Percentiles rank a stretch among this genome's conserved stretches.
Evolutionary conservation across 2,329 filamentous ascomycete genomes (phyloP).

Genomic region (Aspergillus aculeatinus): DNA sequence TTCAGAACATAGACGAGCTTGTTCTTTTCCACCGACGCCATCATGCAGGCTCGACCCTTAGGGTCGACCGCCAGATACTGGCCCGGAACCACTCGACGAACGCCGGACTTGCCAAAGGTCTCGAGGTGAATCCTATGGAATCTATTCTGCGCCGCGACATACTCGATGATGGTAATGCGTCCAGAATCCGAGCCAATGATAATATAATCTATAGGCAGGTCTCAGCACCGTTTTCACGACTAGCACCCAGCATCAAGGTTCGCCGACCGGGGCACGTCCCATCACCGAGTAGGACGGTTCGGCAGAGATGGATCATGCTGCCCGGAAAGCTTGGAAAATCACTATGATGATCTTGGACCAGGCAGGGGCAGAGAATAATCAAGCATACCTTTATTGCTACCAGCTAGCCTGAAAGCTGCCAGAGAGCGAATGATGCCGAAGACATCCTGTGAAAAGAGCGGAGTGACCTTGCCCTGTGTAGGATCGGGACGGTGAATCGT

Average conservation of each 20-base stretch:
- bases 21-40: constrained; percentile 96
- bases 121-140: constrained; percentile 91
- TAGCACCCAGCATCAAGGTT: constrained; percentile 30
- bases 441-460: constrained; percentile 85
- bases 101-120: constrained; percentile 96
- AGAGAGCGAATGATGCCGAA: constrained; percentile 94
- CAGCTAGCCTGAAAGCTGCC: constrained; percentile 85
- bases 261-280: constrained; percentile 37
- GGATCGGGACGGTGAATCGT: constrained; percentile 84
- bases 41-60: constrained; percentile 90
- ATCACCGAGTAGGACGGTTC: constrained; percentile 30
- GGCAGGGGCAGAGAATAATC: constrained; percentile 14
- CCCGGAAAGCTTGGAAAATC: constrained; percentile 64
- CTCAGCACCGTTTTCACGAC: constrained; percentile 44
- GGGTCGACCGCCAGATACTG: constrained; percentile 96
- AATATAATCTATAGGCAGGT: constrained; percentile 72
- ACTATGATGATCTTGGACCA: constrained; percentile 61
- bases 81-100: constrained; percentile 88
- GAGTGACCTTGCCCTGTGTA: constrained; percentile 78
- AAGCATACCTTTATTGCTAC: constrained; percentile 88
- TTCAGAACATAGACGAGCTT: constrained; percentile 99
- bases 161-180: constrained; percentile 91
- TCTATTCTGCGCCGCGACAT: constrained; percentile 77
- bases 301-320: constrained; percentile 47
- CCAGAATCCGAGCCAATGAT: constrained; percentile 95